Evolutionary conservation across 2,329 filamentous ascomycete genomes (phyloP), one percentile per base, ranked within the genome.

Genomic region (Talaromyces sp.): DNA sequence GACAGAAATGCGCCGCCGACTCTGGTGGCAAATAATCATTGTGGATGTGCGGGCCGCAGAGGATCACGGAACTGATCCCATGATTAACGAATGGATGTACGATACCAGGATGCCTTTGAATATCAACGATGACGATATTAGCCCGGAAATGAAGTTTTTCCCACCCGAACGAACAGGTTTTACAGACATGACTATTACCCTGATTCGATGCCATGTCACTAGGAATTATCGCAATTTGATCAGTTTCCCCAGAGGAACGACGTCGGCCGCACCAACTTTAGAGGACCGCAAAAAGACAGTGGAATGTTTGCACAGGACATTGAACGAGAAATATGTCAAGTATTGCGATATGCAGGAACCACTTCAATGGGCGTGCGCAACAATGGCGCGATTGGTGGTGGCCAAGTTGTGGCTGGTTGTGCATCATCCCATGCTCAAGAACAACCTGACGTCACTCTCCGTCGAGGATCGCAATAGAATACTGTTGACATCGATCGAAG

Each of bases 381-480:
- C 89, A 33, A 82, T 91, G 27, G 84, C 87, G 3, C 86, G 90
- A 10, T 81, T 94, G 37, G 87, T 93, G 67, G 86, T 93, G 78
- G 88, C 88, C 61, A 94, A 93, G 76, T 87, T 93, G 81, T 91
- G 89, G 79, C 82, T 95, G 41, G 84, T 93, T 66, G 84, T 92
- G 2, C 90, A 94, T 71, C 88, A 94, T 70, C 90, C 90, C 0
- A 84, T 89, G 71, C 86, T 90, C 37, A 85, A 87, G 60, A 83
- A 84, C 39, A 84, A 75, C 43, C 68, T 87, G 31, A 76, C 81
- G 9, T 82, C 81, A 31, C 80, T 90, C 8, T 84, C 86, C 0
- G 82, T 85, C 59, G 87, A 88, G 57, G 86, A 86, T 9, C 86
- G 87, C 64, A 86, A 92, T 67, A 87, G 87, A 65, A 81, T 93